Conservation (phyloP, 257 asterid species). For the Cinchona pubescens region DNA sequence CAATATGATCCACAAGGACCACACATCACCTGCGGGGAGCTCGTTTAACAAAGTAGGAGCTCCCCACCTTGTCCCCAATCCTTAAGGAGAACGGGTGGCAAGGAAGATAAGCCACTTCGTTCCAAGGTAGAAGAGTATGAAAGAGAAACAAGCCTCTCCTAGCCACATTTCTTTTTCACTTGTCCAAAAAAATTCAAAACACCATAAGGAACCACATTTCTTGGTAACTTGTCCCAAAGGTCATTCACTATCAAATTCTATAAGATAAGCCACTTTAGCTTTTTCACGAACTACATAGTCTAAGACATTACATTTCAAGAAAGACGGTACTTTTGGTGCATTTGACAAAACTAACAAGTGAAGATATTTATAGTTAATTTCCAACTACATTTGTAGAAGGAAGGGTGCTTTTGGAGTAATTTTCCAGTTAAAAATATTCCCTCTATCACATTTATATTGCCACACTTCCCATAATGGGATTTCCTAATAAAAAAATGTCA, state of each 20-base stretch:
- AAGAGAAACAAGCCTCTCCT: not conserved
- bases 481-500: too few species aligned
- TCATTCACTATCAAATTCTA: not conserved
- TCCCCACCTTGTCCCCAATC: not conserved
- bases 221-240: not conserved
- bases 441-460: too few species aligned
- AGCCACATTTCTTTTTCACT: not conserved
- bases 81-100: not conserved
- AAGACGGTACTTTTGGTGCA: not conserved
- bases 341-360: not conserved
- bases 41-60: too few species aligned
- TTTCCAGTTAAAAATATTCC: not conserved
- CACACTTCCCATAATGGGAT: too few species aligned
- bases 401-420: not conserved
- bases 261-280: not conserved
- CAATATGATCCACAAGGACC: not conserved
- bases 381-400: too few species aligned
- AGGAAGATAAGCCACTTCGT: not conserved
- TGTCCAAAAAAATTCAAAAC: not conserved
- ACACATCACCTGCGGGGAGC: too few species aligned
- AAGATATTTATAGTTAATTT: too few species aligned
- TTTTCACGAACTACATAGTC: not conserved
- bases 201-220: not conserved
- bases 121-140: not conserved
- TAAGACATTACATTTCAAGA: not conserved